Evolutionary conservation across 1,284 basidiomycete genomes (phyloP).

Genomic region (Coniferiporia weirii): DNA sequence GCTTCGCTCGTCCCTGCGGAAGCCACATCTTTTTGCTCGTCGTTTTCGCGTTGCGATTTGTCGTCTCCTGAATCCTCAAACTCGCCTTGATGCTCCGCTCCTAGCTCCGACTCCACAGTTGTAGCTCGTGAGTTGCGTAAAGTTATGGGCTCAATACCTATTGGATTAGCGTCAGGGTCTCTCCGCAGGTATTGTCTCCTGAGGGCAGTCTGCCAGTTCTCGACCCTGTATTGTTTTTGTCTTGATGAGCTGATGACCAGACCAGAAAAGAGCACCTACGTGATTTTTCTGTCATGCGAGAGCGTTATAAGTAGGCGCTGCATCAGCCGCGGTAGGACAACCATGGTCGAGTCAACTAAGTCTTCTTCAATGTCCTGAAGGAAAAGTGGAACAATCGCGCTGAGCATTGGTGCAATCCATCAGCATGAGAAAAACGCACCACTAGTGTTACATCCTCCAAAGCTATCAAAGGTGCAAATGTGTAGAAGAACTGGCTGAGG

Average conservation of each 20-base stretch:
- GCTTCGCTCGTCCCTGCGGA: not conserved
- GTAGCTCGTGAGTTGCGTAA: conserved; percentile 25
- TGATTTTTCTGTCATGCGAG: conserved; percentile 75
- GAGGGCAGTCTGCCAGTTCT: conserved; percentile 71
- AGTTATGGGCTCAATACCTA: conserved; percentile 48
- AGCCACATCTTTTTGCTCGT: conserved; percentile 10
- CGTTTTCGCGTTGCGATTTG: not conserved
- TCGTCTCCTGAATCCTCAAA: conserved; percentile 9
- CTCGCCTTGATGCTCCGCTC: conserved; percentile 15
- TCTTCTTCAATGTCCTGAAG: conserved; percentile 72
- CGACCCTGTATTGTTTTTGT: conserved; percentile 38
- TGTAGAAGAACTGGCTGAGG: conserved; percentile 76
- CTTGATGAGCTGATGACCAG: conserved; percentile 17
- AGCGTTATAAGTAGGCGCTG: conserved; percentile 63
- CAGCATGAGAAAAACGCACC: conserved; percentile 37
- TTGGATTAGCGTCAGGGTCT: conserved; percentile 62
- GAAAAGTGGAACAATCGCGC: conserved; percentile 3
- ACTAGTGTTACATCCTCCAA: conserved; percentile 58
- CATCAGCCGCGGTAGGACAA: conserved; percentile 67
- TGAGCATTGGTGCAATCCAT: conserved; percentile 9
- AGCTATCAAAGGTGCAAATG: conserved; percentile 61
- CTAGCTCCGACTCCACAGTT: conserved; percentile 26
- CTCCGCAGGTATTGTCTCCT: conserved; percentile 69
- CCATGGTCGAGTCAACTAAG: conserved; percentile 51
- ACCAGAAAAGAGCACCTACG: conserved; percentile 39